Conservation (phyloP, 2,329 filamentous ascomycete genomes). For the Paradendryphiella salina region DNA sequence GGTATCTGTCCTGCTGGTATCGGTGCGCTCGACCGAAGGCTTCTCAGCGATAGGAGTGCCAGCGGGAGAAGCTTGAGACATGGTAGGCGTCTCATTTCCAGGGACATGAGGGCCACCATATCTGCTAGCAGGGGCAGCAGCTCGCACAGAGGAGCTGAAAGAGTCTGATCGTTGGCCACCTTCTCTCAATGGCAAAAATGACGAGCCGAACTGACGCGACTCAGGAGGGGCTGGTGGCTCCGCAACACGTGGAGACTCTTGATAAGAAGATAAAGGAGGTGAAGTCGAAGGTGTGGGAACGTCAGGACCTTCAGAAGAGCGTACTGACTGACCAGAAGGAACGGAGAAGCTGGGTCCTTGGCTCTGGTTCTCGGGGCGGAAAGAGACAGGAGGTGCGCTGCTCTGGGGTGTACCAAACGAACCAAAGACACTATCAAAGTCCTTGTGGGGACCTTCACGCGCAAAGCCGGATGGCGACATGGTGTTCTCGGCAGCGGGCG, state of each 20-base stretch:
- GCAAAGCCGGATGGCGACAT: conserved; percentile 56
- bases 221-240: conserved; percentile 69
- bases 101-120: conserved; percentile 56
- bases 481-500: conserved; percentile 54
- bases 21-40: conserved; percentile 39
- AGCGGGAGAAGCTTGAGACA: conserved; percentile 46
- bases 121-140: conserved; percentile 71
- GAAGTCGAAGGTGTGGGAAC: conserved; percentile 65
- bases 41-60: conserved; percentile 60
- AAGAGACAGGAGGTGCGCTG: conserved; percentile 61
- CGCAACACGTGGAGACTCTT: conserved; percentile 58
- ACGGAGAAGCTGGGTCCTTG: conserved; percentile 45
- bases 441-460: conserved; percentile 46
- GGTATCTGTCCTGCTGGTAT: conserved; percentile 43
- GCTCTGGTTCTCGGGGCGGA: conserved; percentile 58
- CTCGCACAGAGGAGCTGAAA: conserved; percentile 75
- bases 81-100: conserved; percentile 55
- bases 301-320: conserved; percentile 54
- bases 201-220: conserved; percentile 76
- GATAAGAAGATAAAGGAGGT: conserved; percentile 60
- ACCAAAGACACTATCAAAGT: conserved; percentile 85
- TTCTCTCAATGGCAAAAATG: conserved; percentile 70
- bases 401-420: conserved; percentile 57
- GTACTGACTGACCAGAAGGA: conserved; percentile 49
- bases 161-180: conserved; percentile 64